Conservation (phyloP, 495 filamentous ascomycete genomes). For the Xylaria bambusicola region DNA sequence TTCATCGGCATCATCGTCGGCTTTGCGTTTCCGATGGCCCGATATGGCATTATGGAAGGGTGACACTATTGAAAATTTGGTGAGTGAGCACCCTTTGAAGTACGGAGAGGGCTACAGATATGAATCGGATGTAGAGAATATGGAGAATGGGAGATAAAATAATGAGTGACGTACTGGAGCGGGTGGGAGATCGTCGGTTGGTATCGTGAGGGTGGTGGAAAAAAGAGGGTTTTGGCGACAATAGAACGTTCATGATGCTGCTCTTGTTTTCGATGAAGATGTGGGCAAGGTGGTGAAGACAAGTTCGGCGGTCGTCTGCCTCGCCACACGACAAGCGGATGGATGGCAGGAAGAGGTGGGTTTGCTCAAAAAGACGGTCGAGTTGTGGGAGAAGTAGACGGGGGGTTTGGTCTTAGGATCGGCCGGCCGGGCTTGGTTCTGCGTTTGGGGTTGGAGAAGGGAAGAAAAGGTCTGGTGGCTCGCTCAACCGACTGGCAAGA, state of each 20-base stretch:
- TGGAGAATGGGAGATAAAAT: neutral
- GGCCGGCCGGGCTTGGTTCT: constrained; percentile 1
- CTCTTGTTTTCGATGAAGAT: constrained; percentile 3
- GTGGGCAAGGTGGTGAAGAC: neutral
- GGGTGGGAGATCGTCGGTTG: constrained; percentile 68
- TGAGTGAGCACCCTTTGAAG: constrained; percentile 23
- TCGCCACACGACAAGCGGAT: neutral
- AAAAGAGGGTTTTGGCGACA: constrained; percentile 61
- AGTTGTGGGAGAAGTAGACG: constrained; percentile 19
- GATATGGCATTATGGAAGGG: constrained; percentile 54
- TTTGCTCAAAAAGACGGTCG: constrained; percentile 14
- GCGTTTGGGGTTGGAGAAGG: neutral
- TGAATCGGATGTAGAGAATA: neutral
- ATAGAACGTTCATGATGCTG: constrained; percentile 52
- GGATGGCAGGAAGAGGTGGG: constrained; percentile 10
- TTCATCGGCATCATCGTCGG: constrained; percentile 81
- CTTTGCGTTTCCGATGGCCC: constrained; percentile 78
- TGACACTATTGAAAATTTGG: constrained; percentile 53
- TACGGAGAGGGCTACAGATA: constrained; percentile 2
- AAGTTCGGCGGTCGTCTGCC: neutral
- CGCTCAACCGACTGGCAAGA: constrained; percentile 2
- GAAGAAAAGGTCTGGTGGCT: constrained; percentile 4
- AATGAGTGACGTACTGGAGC: constrained; percentile 57
- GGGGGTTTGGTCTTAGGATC: constrained; percentile 14
- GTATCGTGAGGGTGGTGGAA: constrained; percentile 78